Evolutionary conservation across 257 asterid species (phyloP).

Genomic region (Nicotiana sylvestris): DNA sequence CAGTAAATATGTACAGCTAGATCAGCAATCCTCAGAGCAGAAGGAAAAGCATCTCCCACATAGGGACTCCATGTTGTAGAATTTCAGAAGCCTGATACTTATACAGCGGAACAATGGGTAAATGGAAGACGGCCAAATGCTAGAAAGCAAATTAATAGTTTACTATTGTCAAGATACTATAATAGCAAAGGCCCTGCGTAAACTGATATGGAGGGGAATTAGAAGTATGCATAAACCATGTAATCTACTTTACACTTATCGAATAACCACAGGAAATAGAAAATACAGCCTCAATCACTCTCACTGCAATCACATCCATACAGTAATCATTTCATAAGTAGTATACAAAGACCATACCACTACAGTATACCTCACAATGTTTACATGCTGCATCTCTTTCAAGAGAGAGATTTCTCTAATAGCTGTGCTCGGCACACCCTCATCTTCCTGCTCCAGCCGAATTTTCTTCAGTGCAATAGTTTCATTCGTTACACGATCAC

Average conservation of each 20-base stretch:
- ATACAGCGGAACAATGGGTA: not conserved
- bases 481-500: constrained; percentile 77
- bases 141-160: not conserved
- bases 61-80: not conserved
- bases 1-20: not conserved
- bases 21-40: not conserved
- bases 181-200: not conserved
- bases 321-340: not conserved
- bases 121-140: not conserved
- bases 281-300: not conserved
- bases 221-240: not conserved
- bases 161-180: not conserved
- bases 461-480: constrained; percentile 94
- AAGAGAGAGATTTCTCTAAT: constrained; percentile 89
- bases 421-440: constrained; percentile 98
- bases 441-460: constrained; percentile 96
- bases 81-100: not conserved
- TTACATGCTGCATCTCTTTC: constrained; percentile 96
- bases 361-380: constrained; percentile 63
- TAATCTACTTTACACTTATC: not conserved
- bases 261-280: not conserved
- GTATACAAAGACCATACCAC: not conserved
- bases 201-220: not conserved
- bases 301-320: not conserved
- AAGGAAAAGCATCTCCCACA: not conserved